A percentile compares a stretch with the other conserved stretches of the same genome.
phyloP scores from a whole-genome alignment of 331 rosid species.

The Saraca asoca region DNA sequence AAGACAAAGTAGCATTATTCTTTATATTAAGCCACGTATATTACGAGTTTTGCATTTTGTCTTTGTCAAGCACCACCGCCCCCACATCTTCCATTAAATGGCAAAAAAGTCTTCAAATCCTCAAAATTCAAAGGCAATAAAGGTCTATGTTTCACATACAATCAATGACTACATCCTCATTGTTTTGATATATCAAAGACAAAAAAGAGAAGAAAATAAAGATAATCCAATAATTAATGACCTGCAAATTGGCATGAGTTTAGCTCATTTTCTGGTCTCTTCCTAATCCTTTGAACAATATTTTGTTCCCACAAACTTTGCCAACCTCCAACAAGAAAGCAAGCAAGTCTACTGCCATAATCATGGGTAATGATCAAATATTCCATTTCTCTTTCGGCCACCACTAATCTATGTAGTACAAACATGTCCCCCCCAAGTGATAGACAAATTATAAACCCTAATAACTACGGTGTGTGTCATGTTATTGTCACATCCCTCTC shows the following conservation, averaged over 20 bases:
- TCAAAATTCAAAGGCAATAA: neutral
- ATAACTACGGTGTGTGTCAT: neutral
- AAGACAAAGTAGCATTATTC: too few species aligned
- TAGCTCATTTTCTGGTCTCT: slow-evolving; percentile 5
- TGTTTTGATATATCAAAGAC: slow-evolving; percentile 17
- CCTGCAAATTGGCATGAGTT: slow-evolving; percentile 18
- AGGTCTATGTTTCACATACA: slow-evolving; percentile 23
- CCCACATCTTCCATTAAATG: neutral
- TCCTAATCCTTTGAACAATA: slow-evolving; percentile 5
- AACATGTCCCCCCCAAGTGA: slow-evolving; percentile 1
- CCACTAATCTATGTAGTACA: slow-evolving; percentile 39
- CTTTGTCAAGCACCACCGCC: neutral
- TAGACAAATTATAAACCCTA: slow-evolving; percentile 18
- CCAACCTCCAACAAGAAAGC: slow-evolving; percentile 40
- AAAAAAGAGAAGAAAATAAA: neutral
- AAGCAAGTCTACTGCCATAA: slow-evolving; percentile 39
- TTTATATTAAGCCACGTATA: too few species aligned
- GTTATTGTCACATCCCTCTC: slow-evolving; percentile 30
- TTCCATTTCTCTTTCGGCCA: slow-evolving; percentile 48
- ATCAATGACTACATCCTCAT: slow-evolving; percentile 20
- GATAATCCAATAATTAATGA: too few species aligned
- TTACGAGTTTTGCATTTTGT: neutral
- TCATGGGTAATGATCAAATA: slow-evolving; percentile 38
- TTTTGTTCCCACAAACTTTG: slow-evolving; percentile 36
- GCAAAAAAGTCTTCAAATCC: neutral